Base-by-base conservation (phyloP, 495 filamentous ascomycete genomes). In the Neohortaea acidophila region DNA sequence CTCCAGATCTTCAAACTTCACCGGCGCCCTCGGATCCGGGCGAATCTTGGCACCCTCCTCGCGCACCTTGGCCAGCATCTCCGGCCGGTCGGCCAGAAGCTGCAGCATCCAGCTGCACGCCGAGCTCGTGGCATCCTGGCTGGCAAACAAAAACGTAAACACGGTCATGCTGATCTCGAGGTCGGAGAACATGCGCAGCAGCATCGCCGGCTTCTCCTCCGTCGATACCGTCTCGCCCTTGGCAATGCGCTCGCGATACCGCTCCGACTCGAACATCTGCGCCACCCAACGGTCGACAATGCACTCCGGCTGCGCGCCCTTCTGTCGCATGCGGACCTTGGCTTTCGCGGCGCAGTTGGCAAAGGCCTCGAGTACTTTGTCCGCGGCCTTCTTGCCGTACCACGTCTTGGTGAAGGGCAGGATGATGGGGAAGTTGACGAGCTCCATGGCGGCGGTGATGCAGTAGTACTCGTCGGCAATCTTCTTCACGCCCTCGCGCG, bases 341-440 rank as follows among this genome's bases (percentile, higher is more conserved):
- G 77, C 79, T 71, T 94, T 94, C 23, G 83, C 81, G 21, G 89
- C 80, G 57, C 89, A 97, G 56, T 80, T 81, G 51, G 81, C 58
- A 56, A 97, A 96, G 56, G 92, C 84, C 2, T 70, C 72, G 40
- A 96, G 66, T 18, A 94, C 84, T 75, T 87, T 86, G 49, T 87
- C 80, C 27, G 89, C 76, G 13, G 87, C 84, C 62, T 84, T 89
- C 71, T 96, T 92, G 45, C 89, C 89, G 56, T 93, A 93, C 84
- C 85, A 97, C 7, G 84, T 81, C 68, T 81, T 86, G 49, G 89
- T 94, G 68, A 72, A 97, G 31, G 89, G 89, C 36, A 97, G 62
- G 59, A 96, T 94, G 63, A 97, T 79, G 24, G 89, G 89, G 69
- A 97, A 96, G 65, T 96, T 96, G 60, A 97, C 89, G 26, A 97